These are phyloP conservation scores for Nakazawaea anatomiae DNA, from an alignment of 805 yeast genomes.

Conservation along the genomic window DNA sequence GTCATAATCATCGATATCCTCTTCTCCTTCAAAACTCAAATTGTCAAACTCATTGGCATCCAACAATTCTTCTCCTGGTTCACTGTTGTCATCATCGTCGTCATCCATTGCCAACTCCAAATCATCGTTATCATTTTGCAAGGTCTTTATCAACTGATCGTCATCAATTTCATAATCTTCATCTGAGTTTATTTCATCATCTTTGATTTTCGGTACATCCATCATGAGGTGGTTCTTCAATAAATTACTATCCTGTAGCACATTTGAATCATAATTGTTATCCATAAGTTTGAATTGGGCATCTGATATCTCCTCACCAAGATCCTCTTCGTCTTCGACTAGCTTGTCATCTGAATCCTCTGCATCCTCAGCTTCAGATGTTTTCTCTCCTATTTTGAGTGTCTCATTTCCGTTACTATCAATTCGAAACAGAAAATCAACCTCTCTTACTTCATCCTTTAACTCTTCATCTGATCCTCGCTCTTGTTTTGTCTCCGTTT, in stretches of 20 bases:
- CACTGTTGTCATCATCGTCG: constrained; percentile 21
- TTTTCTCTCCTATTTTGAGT: constrained; percentile 15
- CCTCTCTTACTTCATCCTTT: constrained; percentile 33
- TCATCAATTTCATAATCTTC: constrained; percentile 60
- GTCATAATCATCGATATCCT: constrained; percentile 34
- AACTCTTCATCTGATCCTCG: constrained; percentile 12
- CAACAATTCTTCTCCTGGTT: constrained; percentile 10
- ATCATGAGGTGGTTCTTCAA: constrained; percentile 24
- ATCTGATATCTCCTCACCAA: constrained; percentile 50
- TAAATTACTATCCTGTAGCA: constrained; percentile 20
- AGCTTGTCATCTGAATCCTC: constrained; percentile 3
- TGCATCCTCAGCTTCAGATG: no score
- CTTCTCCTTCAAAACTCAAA: constrained; percentile 39
- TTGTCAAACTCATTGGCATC: constrained; percentile 11
- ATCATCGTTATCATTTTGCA: constrained; percentile 32
- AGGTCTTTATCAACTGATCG: constrained; percentile 35
- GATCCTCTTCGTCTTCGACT: constrained; percentile 44
- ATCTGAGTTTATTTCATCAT: constrained; percentile 41
- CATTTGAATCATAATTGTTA: constrained; percentile 37
- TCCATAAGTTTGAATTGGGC: constrained; percentile 36
- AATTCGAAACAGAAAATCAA: constrained; percentile 35
- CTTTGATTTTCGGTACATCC: constrained; percentile 48
- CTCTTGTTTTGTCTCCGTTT: constrained; percentile 7
- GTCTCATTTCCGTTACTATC: constrained; percentile 34
- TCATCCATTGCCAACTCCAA: constrained; percentile 29